phyloP scores from a whole-genome alignment of 2,329 filamentous ascomycete species.

The Albifimbria verrucaria region DNA sequence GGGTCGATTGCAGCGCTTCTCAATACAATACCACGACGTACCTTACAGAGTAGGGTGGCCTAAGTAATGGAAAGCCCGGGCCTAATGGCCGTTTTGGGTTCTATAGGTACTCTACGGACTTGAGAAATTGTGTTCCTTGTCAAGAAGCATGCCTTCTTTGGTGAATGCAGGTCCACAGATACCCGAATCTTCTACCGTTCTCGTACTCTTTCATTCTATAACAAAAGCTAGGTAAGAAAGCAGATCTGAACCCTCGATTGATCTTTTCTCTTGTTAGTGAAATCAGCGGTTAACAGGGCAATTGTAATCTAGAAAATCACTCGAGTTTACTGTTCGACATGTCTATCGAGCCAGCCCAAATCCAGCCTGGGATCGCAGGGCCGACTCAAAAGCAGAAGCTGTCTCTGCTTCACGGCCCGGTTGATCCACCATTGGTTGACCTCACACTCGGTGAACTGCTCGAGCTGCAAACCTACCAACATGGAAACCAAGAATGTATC shows the following conservation, averaged over 20 bases:
- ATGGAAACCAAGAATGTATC: constrained; percentile 64
- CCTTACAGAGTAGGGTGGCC: no score
- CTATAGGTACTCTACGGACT: no score
- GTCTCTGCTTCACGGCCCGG: constrained; percentile 66
- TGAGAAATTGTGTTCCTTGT: not conserved
- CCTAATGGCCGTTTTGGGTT: no score
- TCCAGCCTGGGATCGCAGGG: constrained; percentile 23
- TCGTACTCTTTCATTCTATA: not conserved
- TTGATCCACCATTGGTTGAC: constrained; percentile 66
- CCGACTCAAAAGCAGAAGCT: constrained; percentile 32
- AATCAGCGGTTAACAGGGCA: no score
- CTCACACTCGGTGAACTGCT: constrained; percentile 71
- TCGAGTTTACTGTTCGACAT: constrained; percentile 15
- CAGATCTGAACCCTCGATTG: not conserved
- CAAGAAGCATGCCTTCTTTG: not conserved
- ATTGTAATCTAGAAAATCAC: not conserved
- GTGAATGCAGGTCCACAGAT: not conserved
- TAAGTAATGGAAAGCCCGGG: no score
- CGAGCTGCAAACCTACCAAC: constrained; percentile 64
- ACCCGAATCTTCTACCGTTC: not conserved
- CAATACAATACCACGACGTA: no score
- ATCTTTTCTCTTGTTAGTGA: not conserved
- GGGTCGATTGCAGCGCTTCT: no score
- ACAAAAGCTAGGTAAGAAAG: not conserved
- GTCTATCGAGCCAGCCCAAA: constrained; percentile 23